Evolutionary conservation across 75 land plant genomes (phyloP), one percentile per base, ranked within the genome.

Genomic region (Ceratopteris richardii): DNA sequence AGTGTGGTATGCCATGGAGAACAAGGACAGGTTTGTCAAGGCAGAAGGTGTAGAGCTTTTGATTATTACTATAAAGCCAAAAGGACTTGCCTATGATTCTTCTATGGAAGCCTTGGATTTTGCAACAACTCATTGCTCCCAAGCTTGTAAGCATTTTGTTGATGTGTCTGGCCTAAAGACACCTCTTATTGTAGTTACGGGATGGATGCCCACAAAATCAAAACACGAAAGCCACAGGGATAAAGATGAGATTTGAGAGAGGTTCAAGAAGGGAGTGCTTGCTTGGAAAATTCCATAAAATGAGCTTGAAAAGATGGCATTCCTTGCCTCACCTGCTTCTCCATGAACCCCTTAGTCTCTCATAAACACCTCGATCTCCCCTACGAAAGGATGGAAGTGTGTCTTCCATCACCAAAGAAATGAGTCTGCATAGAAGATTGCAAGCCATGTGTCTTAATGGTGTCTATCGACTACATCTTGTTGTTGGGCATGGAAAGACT

Each of bases 31-130:
- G 69, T 95, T 95, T 70, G 87, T 95, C 20, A 90, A 83, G 66
- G 80, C 96, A 0, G 99, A 95, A 40, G 99, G 99, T 7, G 99
- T 95, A 16, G 99, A 95, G 78, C 66, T 95, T 69, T 90, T 95
- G 99, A 83, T 95, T 21, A 95, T 95, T 53, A 90, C 90, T 20
- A 95, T 95, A 86, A 95, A 95, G 72, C 99, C 90, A 66, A 95
- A 95, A 80, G 83, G 87, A 47, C 65, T 69, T 25, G 91, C 92
- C 19, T 95, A 95, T 67, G 81, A 82, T 0, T 86, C 96, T 0
- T 96, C 99, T 0, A 82, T 90, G 54, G 71, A 90, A 68, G 87
- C 86, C 0, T 74, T 95, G 29, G 96, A 95, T 73, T 95, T 95
- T 68, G 91, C 96, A 9, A 83, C 87, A 85, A 95, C 99, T 0